Percentiles rank a stretch among this genome's conserved stretches.
Conservation (phyloP, 306 rosid species). For the Quercus alba region DNA sequence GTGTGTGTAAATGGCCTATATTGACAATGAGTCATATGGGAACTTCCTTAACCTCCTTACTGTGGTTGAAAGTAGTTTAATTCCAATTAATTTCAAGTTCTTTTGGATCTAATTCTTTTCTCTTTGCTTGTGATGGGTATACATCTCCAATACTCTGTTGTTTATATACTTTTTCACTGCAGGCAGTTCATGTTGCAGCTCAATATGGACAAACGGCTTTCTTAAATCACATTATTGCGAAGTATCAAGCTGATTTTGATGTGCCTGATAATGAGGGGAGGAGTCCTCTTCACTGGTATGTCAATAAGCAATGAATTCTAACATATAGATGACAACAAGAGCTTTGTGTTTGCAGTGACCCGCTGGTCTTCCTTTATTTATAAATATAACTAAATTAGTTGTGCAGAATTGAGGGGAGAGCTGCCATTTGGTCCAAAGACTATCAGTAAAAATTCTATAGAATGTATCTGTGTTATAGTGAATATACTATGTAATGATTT, state of each 20-base stretch:
- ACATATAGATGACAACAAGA: background rate
- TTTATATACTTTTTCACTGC: slow-evolving; percentile 28
- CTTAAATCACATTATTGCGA: slow-evolving; percentile 75
- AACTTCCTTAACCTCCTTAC: background rate
- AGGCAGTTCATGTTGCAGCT: slow-evolving; percentile 96
- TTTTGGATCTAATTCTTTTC: background rate
- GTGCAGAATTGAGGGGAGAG: background rate
- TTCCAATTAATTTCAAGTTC: background rate
- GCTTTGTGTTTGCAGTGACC: background rate
- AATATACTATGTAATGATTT: background rate
- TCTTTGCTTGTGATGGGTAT: background rate
- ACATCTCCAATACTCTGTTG: background rate
- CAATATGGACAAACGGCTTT: slow-evolving; percentile 93
- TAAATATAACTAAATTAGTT: background rate
- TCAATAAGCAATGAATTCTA: slow-evolving; percentile 25
- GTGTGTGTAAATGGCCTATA: background rate
- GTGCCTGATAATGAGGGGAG: slow-evolving; percentile 85
- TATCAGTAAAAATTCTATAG: background rate
- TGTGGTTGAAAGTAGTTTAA: background rate
- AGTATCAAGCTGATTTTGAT: slow-evolving; percentile 87
- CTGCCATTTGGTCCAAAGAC: background rate
- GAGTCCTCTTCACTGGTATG: slow-evolving; percentile 97
- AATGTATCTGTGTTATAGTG: background rate
- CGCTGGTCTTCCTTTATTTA: no score
- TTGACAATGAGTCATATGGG: background rate